Evolutionary conservation across 1,284 basidiomycete genomes (phyloP).

Genomic region (Apiotrichum siamense): DNA sequence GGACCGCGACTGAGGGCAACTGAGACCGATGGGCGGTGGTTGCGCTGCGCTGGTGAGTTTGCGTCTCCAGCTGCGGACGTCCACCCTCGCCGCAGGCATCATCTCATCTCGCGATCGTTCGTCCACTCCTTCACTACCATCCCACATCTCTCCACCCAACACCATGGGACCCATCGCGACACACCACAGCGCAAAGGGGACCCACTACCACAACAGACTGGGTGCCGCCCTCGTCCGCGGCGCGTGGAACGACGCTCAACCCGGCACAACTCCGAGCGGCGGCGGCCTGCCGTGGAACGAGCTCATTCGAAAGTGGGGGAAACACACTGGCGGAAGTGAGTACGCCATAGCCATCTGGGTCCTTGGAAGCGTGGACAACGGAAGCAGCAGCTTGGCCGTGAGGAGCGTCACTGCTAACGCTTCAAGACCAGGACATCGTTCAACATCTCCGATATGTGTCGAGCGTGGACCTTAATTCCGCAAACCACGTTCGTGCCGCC

Average conservation of each 20-base stretch:
- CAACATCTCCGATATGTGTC: constrained; percentile 41
- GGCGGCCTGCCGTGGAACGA: constrained; percentile 65
- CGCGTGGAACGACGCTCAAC: constrained; percentile 46
- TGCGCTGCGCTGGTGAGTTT: no score
- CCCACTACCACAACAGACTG: constrained; percentile 38
- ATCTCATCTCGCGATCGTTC: no score
- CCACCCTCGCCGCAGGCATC: no score
- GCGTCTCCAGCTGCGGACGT: no score
- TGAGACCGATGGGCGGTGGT: no score
- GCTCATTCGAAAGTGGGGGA: constrained; percentile 78
- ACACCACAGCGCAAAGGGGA: constrained; percentile 31
- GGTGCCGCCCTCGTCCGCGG: constrained; percentile 41
- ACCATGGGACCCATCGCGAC: constrained; percentile 1
- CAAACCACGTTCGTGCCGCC: constrained; percentile 18
- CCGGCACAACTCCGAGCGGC: constrained; percentile 61
- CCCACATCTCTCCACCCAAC: neutral
- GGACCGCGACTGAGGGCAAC: no score
- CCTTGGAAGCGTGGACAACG: no score
- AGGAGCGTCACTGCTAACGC: no score
- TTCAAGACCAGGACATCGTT: constrained; percentile 31
- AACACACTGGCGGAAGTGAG: constrained; percentile 59
- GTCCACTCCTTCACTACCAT: neutral
- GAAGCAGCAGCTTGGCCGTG: no score
- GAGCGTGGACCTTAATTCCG: constrained; percentile 35
- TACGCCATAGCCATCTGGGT: constrained; percentile 19